Percentiles rank a stretch among this genome's conserved stretches.
phyloP scores from a whole-genome alignment of 78 protist species.

The Dictyostelium firmibasis region DNA sequence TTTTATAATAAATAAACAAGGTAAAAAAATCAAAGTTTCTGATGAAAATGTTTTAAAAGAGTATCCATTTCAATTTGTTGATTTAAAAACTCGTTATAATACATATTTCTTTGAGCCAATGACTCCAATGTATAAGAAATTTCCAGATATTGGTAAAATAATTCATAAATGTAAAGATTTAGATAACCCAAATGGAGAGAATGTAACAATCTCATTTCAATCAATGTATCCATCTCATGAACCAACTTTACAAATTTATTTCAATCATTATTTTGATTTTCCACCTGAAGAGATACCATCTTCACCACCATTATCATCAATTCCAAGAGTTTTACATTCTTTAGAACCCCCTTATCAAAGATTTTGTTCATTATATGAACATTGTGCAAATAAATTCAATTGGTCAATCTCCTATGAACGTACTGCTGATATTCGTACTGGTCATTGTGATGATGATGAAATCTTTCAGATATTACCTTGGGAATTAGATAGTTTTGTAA shows the following conservation, averaged over 20 bases:
- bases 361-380: neutral
- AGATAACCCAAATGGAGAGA: neutral
- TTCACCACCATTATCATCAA: neutral
- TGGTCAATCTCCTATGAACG: slow-evolving; percentile 7
- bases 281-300: neutral
- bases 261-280: slow-evolving; percentile 9
- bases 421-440: neutral
- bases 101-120: neutral
- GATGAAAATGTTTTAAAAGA: neutral
- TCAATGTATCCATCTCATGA: neutral
- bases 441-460: slow-evolving; percentile 2
- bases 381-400: neutral
- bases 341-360: neutral
- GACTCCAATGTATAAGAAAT: neutral
- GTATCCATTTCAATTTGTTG: neutral
- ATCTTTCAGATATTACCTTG: neutral
- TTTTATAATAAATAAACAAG: neutral
- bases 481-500: slow-evolving; percentile 6
- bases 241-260: neutral
- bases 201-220: neutral
- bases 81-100: neutral
- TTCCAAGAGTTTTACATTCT: slow-evolving; percentile 18
- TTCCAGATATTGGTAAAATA: neutral
- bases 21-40: neutral
- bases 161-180: neutral